Conservation (phyloP, 2,329 filamentous ascomycete species). For the Cladosporium cucumerinum region DNA sequence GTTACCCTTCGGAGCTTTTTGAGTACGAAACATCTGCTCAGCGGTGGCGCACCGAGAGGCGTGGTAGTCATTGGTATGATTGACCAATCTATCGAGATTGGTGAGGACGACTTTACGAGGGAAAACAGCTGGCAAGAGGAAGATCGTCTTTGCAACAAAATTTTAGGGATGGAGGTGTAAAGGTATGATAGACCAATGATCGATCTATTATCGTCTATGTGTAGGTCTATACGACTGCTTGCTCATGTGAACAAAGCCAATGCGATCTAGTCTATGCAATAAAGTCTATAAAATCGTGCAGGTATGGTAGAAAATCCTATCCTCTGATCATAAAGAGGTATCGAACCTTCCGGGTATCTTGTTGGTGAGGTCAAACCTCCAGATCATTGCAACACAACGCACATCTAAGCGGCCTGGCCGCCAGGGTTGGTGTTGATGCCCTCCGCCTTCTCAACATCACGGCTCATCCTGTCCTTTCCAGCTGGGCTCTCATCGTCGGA, state of each 20-base stretch:
- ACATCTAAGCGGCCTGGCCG: slow-evolving; percentile 6
- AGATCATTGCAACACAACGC: not conserved
- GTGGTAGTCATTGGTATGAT: not conserved
- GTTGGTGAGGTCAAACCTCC: not conserved
- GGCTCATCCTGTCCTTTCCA: not conserved
- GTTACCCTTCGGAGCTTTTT: too few relatives aligned
- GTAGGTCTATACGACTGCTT: not conserved
- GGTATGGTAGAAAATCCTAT: not conserved
- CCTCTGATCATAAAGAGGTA: slow-evolving; percentile 3
- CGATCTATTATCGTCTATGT: not conserved
- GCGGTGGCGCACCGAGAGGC: not conserved
- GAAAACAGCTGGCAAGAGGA: not conserved
- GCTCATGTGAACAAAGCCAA: not conserved
- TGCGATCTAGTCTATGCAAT: slow-evolving; percentile 2
- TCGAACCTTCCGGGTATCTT: slow-evolving; percentile 11
- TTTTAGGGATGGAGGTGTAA: not conserved
- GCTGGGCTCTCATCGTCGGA: slow-evolving; percentile 27
- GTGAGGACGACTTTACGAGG: not conserved
- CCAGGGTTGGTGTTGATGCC: slow-evolving; percentile 15
- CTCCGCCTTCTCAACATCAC: slow-evolving; percentile 14
- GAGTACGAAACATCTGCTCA: too few relatives aligned
- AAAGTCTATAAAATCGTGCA: not conserved
- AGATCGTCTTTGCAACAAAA: not conserved
- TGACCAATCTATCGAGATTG: not conserved
- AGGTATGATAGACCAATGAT: not conserved